Evolutionary conservation across 352 stramenopile genomes (phyloP).

Genomic region (Lagenidium sp.): DNA sequence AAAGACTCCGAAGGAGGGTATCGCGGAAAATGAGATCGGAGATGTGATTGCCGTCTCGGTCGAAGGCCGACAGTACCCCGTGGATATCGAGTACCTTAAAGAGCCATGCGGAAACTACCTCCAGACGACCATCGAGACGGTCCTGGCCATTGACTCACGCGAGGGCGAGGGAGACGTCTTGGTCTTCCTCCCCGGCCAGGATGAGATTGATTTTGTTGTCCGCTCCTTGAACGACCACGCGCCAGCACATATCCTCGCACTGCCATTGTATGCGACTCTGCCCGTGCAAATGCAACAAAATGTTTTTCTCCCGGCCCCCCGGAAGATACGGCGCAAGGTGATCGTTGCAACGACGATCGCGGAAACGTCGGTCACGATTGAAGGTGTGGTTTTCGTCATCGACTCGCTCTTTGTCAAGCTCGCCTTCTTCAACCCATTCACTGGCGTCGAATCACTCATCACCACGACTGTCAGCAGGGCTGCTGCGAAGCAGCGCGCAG

Average conservation of each 20-base stretch:
- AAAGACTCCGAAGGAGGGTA: too few relatives aligned
- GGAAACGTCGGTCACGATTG: slow-evolving; percentile 97
- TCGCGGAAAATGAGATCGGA: not conserved
- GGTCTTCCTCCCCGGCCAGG: slow-evolving; percentile 91
- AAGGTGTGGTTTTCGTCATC: slow-evolving; percentile 87
- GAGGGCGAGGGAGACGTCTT: slow-evolving; percentile 90
- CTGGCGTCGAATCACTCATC: slow-evolving; percentile 70
- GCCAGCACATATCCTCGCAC: slow-evolving; percentile 33
- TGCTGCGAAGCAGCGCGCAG: slow-evolving; percentile 92
- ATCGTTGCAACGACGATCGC: slow-evolving; percentile 91
- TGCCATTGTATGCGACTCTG: slow-evolving; percentile 91
- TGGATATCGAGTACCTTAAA: slow-evolving; percentile 88
- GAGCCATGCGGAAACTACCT: slow-evolving; percentile 62
- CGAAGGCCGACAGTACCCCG: slow-evolving; percentile 85
- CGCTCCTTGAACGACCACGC: slow-evolving; percentile 37
- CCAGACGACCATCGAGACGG: slow-evolving; percentile 61
- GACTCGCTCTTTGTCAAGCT: slow-evolving; percentile 78
- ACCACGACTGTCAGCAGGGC: slow-evolving; percentile 96
- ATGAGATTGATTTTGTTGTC: slow-evolving; percentile 93
- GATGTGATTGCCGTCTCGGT: slow-evolving; percentile 65
- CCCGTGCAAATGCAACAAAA: slow-evolving; percentile 89
- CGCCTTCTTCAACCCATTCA: slow-evolving; percentile 76
- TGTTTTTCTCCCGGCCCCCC: slow-evolving; percentile 81
- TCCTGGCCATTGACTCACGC: slow-evolving; percentile 53
- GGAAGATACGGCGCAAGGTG: slow-evolving; percentile 60